Conservation (phyloP, 179 eudicot genomes). For the Spinacia oleracea region DNA sequence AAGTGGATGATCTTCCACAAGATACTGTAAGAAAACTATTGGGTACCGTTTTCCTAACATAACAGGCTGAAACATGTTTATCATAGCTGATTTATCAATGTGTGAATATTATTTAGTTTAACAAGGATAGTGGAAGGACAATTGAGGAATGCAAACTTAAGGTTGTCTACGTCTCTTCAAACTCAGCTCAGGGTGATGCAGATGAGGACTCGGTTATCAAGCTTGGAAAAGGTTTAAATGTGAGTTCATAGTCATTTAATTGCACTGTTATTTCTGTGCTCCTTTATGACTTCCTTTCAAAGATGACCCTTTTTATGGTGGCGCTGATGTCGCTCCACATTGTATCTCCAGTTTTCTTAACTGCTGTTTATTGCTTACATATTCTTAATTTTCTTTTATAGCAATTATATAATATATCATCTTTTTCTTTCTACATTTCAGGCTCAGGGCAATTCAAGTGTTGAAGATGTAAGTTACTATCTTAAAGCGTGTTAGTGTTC, state of each 20-base stretch:
- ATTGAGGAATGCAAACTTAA: constrained; percentile 80
- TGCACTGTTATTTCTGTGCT: neutral
- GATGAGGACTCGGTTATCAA: constrained; percentile 46
- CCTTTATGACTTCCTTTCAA: neutral
- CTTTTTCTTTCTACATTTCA: constrained; percentile 30
- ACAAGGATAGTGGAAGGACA: constrained; percentile 69
- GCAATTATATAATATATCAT: constrained; percentile 11
- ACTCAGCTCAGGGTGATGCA: constrained; percentile 40
- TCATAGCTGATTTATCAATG: constrained; percentile 16
- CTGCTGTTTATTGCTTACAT: neutral
- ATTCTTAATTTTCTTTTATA: neutral
- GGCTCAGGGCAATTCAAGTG: constrained; percentile 37
- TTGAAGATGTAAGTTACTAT: constrained; percentile 48
- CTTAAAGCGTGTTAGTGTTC: neutral
- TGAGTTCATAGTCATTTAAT: constrained; percentile 39
- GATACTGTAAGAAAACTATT: constrained; percentile 57
- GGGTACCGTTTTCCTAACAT: neutral
- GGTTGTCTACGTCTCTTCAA: constrained; percentile 59
- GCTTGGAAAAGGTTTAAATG: constrained; percentile 41
- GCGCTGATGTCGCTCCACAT: neutral
- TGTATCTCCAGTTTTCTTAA: neutral
- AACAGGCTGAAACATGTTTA: neutral
- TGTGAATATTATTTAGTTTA: constrained; percentile 49
- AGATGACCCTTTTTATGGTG: neutral
- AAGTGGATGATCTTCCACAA: constrained; percentile 66